Percentiles rank a stretch among this genome's conserved stretches.
phyloP scores from a whole-genome alignment of 164 flowering plant genomes.

The Umbellularia californica region DNA sequence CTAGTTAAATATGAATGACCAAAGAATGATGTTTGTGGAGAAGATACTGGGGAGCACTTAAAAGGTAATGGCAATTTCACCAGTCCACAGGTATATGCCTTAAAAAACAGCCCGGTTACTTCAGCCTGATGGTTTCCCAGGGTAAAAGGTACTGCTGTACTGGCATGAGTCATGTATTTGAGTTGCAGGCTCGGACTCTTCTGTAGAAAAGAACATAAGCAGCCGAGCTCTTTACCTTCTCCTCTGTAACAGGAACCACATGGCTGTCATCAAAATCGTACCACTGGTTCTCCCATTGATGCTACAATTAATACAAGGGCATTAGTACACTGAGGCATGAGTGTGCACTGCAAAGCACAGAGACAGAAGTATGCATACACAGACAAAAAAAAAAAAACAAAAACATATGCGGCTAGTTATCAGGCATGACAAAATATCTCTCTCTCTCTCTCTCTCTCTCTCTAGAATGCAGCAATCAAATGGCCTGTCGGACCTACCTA shows the following conservation, averaged over 20 bases:
- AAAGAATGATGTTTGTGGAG: constrained; percentile 21
- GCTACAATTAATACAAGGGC: constrained; percentile 13
- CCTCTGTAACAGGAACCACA: constrained; percentile 54
- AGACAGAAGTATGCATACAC: background rate
- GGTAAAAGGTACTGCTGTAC: constrained; percentile 3
- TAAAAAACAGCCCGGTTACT: background rate
- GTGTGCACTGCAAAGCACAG: background rate
- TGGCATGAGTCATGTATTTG: constrained; percentile 23
- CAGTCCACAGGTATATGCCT: background rate
- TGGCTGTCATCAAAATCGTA: constrained; percentile 83
- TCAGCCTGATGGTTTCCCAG: constrained; percentile 8
- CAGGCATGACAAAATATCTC: too few species aligned
- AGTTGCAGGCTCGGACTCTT: constrained; percentile 34
- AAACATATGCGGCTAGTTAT: too few species aligned
- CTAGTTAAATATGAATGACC: background rate
- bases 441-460: too few species aligned
- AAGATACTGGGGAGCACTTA: constrained; percentile 11
- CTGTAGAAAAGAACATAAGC: constrained; percentile 90
- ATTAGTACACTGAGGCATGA: background rate
- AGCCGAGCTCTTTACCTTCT: constrained; percentile 70
- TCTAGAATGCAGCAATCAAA: too few species aligned
- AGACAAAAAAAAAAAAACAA: background rate
- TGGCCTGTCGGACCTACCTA: too few species aligned
- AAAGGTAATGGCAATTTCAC: constrained; percentile 8
- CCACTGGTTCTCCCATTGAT: constrained; percentile 78